Percentiles rank a stretch among this genome's conserved stretches.
These are phyloP conservation scores for Cryomyces antarcticus DNA, from an alignment of 495 filamentous ascomycete genomes.

Conservation along the genomic window DNA sequence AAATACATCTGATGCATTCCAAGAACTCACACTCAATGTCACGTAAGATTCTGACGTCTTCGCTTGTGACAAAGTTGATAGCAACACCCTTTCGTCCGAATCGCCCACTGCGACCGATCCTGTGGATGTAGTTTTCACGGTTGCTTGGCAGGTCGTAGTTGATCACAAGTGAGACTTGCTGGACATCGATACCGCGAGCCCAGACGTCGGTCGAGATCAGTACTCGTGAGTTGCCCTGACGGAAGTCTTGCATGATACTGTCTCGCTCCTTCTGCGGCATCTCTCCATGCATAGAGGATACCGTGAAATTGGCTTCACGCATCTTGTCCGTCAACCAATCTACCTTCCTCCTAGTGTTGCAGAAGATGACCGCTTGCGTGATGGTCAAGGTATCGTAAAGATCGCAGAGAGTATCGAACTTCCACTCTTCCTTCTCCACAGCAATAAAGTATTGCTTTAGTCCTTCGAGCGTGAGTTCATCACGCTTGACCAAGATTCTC, in stretches of 20 bases:
- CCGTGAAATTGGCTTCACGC: conserved; percentile 93
- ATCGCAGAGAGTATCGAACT: conserved; percentile 98
- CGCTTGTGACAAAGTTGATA: conserved; percentile 97
- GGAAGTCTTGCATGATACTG: conserved; percentile 98
- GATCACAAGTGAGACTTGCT: conserved; percentile 97
- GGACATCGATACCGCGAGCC: conserved; percentile 96
- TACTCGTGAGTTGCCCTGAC: conserved; percentile 85
- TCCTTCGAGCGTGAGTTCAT: conserved; percentile 93
- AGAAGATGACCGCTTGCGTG: conserved; percentile 99
- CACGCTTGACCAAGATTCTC: conserved; percentile 97
- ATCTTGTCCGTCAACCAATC: conserved; percentile 99
- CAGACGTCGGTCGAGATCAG: conserved; percentile 97
- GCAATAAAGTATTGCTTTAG: conserved; percentile 99
- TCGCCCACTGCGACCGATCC: conserved; percentile 85
- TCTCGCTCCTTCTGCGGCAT: conserved; percentile 97
- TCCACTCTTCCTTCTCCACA: conserved; percentile 99
- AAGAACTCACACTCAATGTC: conserved; percentile 66
- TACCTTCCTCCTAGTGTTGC: conserved; percentile 97
- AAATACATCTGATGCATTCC: not conserved
- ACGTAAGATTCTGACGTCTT: conserved; percentile 91
- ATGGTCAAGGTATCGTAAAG: conserved; percentile 98
- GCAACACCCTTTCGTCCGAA: conserved; percentile 98
- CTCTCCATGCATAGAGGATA: conserved; percentile 96
- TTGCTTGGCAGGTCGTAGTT: conserved; percentile 98
- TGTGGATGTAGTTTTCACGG: conserved; percentile 99